Evolutionary conservation across 495 filamentous ascomycete genomes (phyloP), one percentile per base, ranked within the genome.

Genomic region (Bathelium albidoporum): DNA sequence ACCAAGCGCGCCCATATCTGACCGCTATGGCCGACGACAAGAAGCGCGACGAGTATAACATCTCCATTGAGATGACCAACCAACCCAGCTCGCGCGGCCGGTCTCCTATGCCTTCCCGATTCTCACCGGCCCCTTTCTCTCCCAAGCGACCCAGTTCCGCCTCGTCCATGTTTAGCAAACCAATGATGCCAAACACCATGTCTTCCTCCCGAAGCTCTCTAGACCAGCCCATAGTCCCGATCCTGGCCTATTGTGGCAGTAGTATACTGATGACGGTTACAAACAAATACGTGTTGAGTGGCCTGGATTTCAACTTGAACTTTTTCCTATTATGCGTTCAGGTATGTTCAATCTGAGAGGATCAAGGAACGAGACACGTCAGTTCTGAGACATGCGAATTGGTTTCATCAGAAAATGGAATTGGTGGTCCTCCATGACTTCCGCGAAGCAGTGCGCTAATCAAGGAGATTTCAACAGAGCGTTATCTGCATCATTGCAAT

Each of bases 251-350:
- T 79, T 99, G 94, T 77, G 81, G 85, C 68, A 88, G 94, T 59
- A 97, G 92, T 4, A 99, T 99, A 67, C 80, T 93, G 74, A 99
- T 99, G 94, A 99, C 95, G 43, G 87, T 96, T 28, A 95, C 94
- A 77, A 99, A 99, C 79, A 99, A 99, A 82, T 99, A 94, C 73
- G 91, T 96, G 59, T 81, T 99, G 32, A 95, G 90, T 34, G 95
- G 94, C 32, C 76, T 82, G 16, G 83, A 89, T 65, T 99, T 94
- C 80, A 99, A 99, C 76, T 74, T 99, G 68, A 97, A 96, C 76
- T 97, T 97, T 78, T 90, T 97, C 76, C 85, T 97, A 62, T 85
- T 97, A 32, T 85, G 81, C 61, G 81, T 97, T 55, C 94, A 99
- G 87, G 94, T 97, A 85, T 64, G 81, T 77, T 65, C 32, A 61